A percentile compares a stretch with the other conserved stretches of the same genome.
These are phyloP conservation scores for Lipomyces kockii DNA, from an alignment of 805 yeast genomes.

Conservation along the genomic window DNA sequence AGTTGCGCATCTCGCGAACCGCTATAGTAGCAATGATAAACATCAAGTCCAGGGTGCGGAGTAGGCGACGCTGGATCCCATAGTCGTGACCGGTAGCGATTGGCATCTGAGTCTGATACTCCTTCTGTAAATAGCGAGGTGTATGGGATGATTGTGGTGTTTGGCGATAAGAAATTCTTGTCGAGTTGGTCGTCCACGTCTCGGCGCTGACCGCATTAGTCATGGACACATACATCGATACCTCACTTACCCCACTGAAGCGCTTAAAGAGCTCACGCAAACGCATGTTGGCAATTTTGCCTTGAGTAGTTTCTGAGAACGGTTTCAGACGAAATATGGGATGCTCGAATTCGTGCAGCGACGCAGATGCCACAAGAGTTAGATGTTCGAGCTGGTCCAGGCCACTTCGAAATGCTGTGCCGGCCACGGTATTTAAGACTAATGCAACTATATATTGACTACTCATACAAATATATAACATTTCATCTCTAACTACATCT, in stretches of 20 bases:
- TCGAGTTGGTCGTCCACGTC: neutral
- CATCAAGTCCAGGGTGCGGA: neutral
- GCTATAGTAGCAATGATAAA: neutral
- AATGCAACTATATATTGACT: neutral
- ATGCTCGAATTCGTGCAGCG: neutral
- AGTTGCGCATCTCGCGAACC: neutral
- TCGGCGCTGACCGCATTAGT: neutral
- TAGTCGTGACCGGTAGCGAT: neutral
- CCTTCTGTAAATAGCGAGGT: conserved; percentile 1
- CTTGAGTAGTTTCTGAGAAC: neutral
- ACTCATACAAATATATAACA: neutral
- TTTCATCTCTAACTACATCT: neutral
- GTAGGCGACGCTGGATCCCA: neutral
- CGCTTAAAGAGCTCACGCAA: neutral
- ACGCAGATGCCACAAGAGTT: neutral
- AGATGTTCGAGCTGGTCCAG: neutral
- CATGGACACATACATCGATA: too few relatives aligned
- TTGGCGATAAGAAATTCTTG: neutral
- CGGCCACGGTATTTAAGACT: neutral
- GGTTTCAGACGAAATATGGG: neutral
- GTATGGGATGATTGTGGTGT: neutral
- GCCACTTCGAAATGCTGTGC: neutral
- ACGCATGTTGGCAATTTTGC: neutral
- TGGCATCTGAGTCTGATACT: neutral
- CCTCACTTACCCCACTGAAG: neutral